Base-by-base conservation (phyloP, 2,329 filamentous ascomycete species). In the Daldinia eschscholtzii region DNA sequence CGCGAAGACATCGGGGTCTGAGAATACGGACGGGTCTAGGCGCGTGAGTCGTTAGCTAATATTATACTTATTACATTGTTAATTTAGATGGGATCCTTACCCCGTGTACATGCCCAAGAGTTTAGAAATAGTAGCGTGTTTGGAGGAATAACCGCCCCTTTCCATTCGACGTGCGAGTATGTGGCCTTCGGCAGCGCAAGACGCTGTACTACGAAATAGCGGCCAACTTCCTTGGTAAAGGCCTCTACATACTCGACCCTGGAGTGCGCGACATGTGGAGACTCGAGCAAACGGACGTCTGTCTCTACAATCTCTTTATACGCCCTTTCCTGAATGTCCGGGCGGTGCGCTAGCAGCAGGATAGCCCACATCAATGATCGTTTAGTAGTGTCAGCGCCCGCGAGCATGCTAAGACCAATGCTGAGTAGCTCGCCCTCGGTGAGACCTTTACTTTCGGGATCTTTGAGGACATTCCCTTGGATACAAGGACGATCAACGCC, bases 401-500 rank as follows among this genome's bases (percentile, higher is more conserved):
- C 76, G 44, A 74, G 70, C 89, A 91, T 91, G 57, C 88, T 91
- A 52, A 91, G 79, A 72, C 89, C 89, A 71, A 91, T 88, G 1
- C 87, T 90, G 77, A 90, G 89, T 61, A 91, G 83, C 77, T 91
- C 89, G 18, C 85, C 89, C 85, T 88, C 86, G 67, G 87, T 90
- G 26, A 91, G 76, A 3, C 73, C 71, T 73, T 89, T 90, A 1
- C 88, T 88, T 61, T 91, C 89, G 0, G 89, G 88, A 58, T 91
- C 89, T 69, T 90, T 89, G 42, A 91, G 80, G 44, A 91, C 89
- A 72, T 91, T 90, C 0, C 89, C 89, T 4, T 86, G 88, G 70
- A 91, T 91, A 74, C 89, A 91, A 2, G 89, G 89, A 72, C 87
- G 88, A 73, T 91, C 88, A 0, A 86, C 89, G 0, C 89, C 88